Conservation (phyloP, 208 protist species). For the Lotmaria passim region DNA sequence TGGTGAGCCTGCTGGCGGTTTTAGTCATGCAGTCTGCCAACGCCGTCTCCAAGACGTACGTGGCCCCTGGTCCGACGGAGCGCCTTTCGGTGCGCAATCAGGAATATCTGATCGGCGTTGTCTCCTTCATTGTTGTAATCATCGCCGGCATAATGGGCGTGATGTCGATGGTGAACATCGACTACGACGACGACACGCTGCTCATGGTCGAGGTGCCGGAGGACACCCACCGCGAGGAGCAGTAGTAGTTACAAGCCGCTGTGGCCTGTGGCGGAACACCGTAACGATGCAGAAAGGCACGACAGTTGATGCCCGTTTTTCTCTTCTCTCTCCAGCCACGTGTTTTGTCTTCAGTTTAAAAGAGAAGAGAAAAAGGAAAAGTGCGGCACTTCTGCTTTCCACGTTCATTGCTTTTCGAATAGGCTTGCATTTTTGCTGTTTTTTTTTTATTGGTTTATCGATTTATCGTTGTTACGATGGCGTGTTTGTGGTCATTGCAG, state of each 20-base stretch:
- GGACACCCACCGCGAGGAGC: conserved; percentile 52
- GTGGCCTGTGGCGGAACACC: too few species aligned
- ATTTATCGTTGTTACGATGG: too few species aligned
- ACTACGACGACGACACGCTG: conserved; percentile 87
- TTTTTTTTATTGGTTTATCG: too few species aligned
- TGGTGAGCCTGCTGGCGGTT: conserved; percentile 1
- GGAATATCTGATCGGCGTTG: conserved; percentile 81
- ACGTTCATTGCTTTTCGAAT: too few species aligned
- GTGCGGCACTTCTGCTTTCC: too few species aligned
- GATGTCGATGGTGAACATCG: conserved; percentile 65
- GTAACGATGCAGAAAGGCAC: too few species aligned
- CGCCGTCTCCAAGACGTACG: conserved; percentile 40
- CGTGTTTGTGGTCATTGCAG: too few species aligned
- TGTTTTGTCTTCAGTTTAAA: too few species aligned
- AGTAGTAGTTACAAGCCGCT: conserved; percentile 26
- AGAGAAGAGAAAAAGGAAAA: too few species aligned
- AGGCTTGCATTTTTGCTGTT: too few species aligned
- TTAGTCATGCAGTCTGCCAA: conserved; percentile 1
- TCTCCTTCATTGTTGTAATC: conserved; percentile 60
- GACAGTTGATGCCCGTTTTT: too few species aligned
- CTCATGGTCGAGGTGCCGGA: conserved; percentile 90
- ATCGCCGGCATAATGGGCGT: conserved; percentile 68
- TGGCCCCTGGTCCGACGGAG: conserved; percentile 44
- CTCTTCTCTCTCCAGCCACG: too few species aligned
- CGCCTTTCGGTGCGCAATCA: conserved; percentile 54